Percentiles rank a stretch among this genome's conserved stretches.
These are phyloP conservation scores for Diaporthe citri DNA, from an alignment of 2,329 filamentous ascomycete genomes.

Conservation along the genomic window DNA sequence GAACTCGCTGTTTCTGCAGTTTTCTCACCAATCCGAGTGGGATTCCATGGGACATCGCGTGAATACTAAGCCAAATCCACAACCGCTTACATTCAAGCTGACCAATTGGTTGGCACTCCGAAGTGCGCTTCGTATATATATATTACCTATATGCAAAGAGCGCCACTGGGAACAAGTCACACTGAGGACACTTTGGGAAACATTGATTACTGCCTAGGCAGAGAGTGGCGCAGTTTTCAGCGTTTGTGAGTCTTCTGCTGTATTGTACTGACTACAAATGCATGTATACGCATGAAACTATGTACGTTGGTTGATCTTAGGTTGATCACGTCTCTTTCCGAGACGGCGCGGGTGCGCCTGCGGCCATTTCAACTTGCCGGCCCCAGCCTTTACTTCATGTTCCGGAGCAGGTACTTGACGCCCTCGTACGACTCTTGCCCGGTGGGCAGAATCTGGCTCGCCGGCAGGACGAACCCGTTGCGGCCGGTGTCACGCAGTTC, in stretches of 20 bases:
- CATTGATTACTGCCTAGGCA: neutral
- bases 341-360: neutral
- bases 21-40: too few species aligned
- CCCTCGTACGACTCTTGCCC: conserved; percentile 59
- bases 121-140: neutral
- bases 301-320: neutral
- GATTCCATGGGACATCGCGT: neutral
- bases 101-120: neutral
- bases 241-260: neutral
- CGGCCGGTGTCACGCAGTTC: conserved; percentile 55
- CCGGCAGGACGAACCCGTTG: conserved; percentile 59
- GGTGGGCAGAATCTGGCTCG: conserved; percentile 57
- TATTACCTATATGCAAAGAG: neutral
- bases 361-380: neutral
- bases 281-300: neutral
- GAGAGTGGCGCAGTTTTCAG: neutral
- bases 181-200: neutral
- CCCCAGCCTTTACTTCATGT: conserved; percentile 50
- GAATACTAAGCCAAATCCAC: too few species aligned
- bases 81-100: neutral
- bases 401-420: conserved; percentile 70
- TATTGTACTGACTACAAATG: neutral
- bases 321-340: neutral
- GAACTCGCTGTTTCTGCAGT: neutral
- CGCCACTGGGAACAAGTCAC: neutral